Evolutionary conservation across 805 yeast genomes (phyloP).

Genomic region (Starmera quercuum): DNA sequence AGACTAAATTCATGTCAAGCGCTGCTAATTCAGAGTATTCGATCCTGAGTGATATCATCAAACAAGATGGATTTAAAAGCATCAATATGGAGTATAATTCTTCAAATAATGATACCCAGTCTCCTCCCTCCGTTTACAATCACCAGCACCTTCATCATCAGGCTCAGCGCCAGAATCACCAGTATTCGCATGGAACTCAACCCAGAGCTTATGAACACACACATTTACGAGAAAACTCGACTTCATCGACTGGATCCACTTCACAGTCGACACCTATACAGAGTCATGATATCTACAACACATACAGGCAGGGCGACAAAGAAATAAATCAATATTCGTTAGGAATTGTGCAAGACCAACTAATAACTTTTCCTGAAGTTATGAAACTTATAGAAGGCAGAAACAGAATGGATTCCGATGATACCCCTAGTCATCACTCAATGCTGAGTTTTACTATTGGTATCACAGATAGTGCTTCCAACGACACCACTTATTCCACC

Average conservation of each 20-base stretch:
- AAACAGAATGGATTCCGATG: neutral
- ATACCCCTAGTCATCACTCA: slow-evolving; percentile 1
- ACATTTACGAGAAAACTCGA: slow-evolving; percentile 1
- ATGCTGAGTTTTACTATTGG: slow-evolving; percentile 22
- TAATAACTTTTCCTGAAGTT: slow-evolving; percentile 53
- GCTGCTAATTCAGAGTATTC: slow-evolving; percentile 74
- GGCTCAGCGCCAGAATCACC: neutral
- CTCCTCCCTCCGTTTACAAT: neutral
- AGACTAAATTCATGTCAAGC: slow-evolving; percentile 48
- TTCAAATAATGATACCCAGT: slow-evolving; percentile 3
- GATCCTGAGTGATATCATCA: slow-evolving; percentile 56
- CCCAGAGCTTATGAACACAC: neutral
- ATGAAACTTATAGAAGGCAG: slow-evolving; percentile 22
- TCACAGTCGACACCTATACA: slow-evolving; percentile 12
- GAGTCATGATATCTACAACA: slow-evolving; percentile 16
- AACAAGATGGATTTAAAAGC: slow-evolving; percentile 21
- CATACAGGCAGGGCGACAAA: slow-evolving; percentile 43
- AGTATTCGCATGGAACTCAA: neutral
- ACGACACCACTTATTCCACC: neutral
- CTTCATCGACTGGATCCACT: slow-evolving; percentile 6
- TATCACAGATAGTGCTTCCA: slow-evolving; percentile 12
- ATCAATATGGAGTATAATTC: slow-evolving; percentile 3
- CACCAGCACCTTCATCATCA: slow-evolving; percentile 7
- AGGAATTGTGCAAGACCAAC: slow-evolving; percentile 37
- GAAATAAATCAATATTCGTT: slow-evolving; percentile 61